Base-by-base conservation (phyloP, 169 alveolate genomes). In the Babesia bovis region DNA sequence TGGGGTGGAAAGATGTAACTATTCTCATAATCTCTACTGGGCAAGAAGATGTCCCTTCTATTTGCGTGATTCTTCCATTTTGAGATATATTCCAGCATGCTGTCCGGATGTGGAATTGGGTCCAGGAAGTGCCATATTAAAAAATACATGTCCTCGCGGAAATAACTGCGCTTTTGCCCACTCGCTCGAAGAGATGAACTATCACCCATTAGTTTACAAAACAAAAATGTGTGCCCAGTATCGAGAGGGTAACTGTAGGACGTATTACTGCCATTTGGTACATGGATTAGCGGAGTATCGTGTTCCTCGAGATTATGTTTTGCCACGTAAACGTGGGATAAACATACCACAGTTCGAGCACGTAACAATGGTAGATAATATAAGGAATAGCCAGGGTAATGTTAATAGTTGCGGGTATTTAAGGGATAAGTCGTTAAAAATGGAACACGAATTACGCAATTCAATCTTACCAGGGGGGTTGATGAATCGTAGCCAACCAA, bases 251-350 rank as follows among this genome's bases (percentile, higher is more conserved):
- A 84, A 81, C 36, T 91, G 95, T 78, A 86, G 85, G 67, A 90
- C 87, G 33, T 91, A 91, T 77, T 91, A 91, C 68, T 91, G 95
- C 67, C 94, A 85, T 52, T 66, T 81, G 73, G 89, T 91, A 49
- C 95, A 91, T 66, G 94, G 94, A 23, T 60, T 91, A 60, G 95
- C 95, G 30, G 95, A 91, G 69, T 83, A 73, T 67, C 88, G 95
- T 38, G 82, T 84, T 26, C 85, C 89, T 19, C 82, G 77, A 38
- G 81, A 82, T 44, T 91, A 79, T 40, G 86, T 87, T 26, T 70
- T 91, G 7, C 93, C 95, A 25, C 79, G 73, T 32, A 86, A 84
- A 38, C 63, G 83, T 26, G 92, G 91, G 38, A 52, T 91, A 21
- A 73, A 78, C 66, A 74, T 91, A 47, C 91, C 91, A 23, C 58